These are phyloP conservation scores for Phallus indusiatus DNA, from an alignment of 768 basidiomycete genomes.

Conservation along the genomic window DNA sequence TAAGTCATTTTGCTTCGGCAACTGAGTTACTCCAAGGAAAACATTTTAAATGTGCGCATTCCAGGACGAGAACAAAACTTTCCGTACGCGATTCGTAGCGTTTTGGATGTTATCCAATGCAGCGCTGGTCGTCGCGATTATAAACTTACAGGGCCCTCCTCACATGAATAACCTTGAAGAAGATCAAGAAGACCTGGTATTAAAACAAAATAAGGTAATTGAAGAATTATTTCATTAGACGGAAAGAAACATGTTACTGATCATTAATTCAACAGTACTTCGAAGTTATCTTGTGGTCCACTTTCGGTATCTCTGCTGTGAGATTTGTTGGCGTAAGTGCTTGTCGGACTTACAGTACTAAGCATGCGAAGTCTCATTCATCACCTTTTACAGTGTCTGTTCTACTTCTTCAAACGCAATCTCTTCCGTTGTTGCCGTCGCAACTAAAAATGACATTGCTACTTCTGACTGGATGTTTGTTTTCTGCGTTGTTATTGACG, in stretches of 20 bases:
- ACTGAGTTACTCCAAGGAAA: background rate
- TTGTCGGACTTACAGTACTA: background rate
- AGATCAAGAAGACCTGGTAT: conserved; percentile 32
- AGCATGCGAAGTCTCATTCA: too few relatives aligned
- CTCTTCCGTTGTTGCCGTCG: conserved; percentile 73
- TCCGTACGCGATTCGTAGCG: conserved; percentile 81
- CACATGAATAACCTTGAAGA: conserved; percentile 26
- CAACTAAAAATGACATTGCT: conserved; percentile 33
- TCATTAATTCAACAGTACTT: conserved; percentile 53
- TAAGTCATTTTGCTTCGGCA: conserved; percentile 3
- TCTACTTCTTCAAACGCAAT: conserved; percentile 76
- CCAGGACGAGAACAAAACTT: conserved; percentile 77
- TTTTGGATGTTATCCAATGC: conserved; percentile 76
- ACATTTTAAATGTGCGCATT: background rate
- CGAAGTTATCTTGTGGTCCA: conserved; percentile 69
- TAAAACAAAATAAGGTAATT: conserved; percentile 12
- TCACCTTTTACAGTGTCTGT: conserved; percentile 51
- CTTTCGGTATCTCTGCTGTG: conserved; percentile 60
- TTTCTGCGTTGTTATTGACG: background rate
- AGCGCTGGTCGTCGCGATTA: conserved; percentile 59
- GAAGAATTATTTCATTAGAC: too few relatives aligned
- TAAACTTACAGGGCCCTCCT: conserved; percentile 60
- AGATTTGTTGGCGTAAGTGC: conserved; percentile 67
- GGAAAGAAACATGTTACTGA: background rate
- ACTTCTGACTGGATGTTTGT: background rate